phyloP scores from a whole-genome alignment of 345 rosid genomes.

The Aethionema arabicum region DNA sequence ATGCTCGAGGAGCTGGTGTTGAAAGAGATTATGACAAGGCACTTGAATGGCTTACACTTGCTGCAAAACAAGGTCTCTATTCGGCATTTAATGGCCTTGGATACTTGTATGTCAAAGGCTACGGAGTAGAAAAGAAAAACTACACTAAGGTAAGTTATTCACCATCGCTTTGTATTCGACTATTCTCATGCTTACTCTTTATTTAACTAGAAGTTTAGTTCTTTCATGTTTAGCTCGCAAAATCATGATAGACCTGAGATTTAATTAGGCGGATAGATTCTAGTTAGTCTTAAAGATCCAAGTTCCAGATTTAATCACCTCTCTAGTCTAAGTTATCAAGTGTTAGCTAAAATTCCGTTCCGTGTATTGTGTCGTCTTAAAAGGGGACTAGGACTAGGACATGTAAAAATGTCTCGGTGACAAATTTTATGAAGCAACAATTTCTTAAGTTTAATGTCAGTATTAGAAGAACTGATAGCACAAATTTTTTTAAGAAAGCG shows the following conservation, averaged over 20 bases:
- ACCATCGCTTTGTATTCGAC: not conserved
- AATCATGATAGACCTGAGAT: not conserved
- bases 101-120: constrained; percentile 77
- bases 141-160: constrained; percentile 57
- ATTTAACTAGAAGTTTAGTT: not conserved
- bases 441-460: not conserved
- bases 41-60: constrained; percentile 71
- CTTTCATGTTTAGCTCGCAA: not conserved
- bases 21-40: constrained; percentile 85
- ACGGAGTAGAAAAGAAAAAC: constrained; percentile 83
- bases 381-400: too few species aligned
- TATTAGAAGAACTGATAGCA: not conserved
- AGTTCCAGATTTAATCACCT: not conserved
- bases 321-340: not conserved
- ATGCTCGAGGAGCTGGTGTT: constrained; percentile 87
- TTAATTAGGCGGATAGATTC: not conserved
- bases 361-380: too few species aligned
- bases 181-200: not conserved
- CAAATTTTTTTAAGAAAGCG: not conserved
- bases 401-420: not conserved
- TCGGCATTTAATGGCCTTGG: constrained; percentile 87
- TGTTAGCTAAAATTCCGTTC: not conserved
- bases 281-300: not conserved
- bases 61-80: constrained; percentile 59
- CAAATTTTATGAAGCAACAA: not conserved